These are phyloP conservation scores for Catharanthus roseus DNA, from an alignment of 257 asterid species.

Conservation along the genomic window DNA sequence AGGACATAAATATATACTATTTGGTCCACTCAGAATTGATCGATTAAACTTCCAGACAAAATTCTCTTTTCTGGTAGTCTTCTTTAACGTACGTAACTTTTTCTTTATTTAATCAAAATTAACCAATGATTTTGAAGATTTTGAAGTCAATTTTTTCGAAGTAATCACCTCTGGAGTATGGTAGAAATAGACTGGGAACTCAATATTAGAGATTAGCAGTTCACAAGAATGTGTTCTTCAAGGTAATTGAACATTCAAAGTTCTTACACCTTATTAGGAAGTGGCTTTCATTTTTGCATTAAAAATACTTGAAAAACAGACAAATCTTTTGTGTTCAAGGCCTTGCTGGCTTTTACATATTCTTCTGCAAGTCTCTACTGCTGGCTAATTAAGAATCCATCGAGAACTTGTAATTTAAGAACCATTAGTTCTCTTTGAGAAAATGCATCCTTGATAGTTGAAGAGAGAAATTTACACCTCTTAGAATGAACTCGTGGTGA, in stretches of 20 bases:
- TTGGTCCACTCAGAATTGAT: neutral
- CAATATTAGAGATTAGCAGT: slow-evolving; percentile 11
- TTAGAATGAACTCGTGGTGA: no score
- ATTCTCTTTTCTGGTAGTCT: slow-evolving; percentile 40
- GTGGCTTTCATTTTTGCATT: neutral
- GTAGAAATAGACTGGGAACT: slow-evolving; percentile 14
- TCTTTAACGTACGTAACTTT: slow-evolving; percentile 25
- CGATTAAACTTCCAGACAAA: slow-evolving; percentile 4
- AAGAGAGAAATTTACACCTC: no score
- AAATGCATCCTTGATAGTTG: no score
- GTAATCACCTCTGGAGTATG: slow-evolving; percentile 10
- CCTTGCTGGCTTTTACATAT: neutral
- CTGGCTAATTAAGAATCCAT: neutral
- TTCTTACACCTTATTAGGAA: neutral
- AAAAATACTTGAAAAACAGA: neutral
- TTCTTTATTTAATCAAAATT: slow-evolving; percentile 1
- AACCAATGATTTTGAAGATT: neutral
- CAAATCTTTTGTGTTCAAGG: neutral
- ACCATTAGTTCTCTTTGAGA: no score
- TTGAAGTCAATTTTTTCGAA: slow-evolving; percentile 4
- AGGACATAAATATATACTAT: slow-evolving; percentile 1
- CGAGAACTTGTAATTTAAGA: neutral
- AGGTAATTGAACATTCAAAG: slow-evolving; percentile 11
- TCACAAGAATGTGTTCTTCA: slow-evolving; percentile 15
- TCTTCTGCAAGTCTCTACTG: neutral